Conservation (phyloP, 1,284 basidiomycete species). For the Gymnopus androsaceus region DNA sequence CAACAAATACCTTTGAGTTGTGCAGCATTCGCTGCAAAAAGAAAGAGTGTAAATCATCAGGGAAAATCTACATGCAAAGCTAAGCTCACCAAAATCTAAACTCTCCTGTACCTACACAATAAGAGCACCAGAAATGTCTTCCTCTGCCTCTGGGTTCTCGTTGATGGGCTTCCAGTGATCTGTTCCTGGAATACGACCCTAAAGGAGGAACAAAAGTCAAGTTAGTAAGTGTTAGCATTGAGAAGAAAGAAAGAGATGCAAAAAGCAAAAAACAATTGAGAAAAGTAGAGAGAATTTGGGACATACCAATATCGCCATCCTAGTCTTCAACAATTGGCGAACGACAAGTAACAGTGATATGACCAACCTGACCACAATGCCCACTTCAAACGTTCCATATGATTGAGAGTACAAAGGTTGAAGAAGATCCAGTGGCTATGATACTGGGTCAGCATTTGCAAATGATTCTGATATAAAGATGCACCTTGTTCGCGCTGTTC, state of each 20-base stretch:
- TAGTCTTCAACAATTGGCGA: constrained; percentile 75
- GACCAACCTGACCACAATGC: constrained; percentile 82
- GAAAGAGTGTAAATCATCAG: constrained; percentile 42
- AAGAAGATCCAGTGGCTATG: constrained; percentile 63
- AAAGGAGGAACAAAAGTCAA: constrained; percentile 9
- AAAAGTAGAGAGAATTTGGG: too few relatives aligned
- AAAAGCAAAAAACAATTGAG: too few relatives aligned
- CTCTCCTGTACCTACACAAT: constrained; percentile 83
- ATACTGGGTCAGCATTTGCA: too few relatives aligned
- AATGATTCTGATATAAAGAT: too few relatives aligned
- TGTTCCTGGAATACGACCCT: constrained; percentile 82
- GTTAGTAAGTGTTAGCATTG: background rate
- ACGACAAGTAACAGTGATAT: constrained; percentile 88
- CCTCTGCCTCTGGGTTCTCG: constrained; percentile 75
- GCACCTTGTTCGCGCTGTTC: too few relatives aligned
- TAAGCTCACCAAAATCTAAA: constrained; percentile 74
- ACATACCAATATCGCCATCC: constrained; percentile 52
- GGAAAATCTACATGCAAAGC: too few relatives aligned
- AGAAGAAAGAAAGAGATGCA: background rate
- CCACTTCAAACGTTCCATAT: constrained; percentile 78
- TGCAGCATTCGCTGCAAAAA: constrained; percentile 65
- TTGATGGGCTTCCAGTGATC: constrained; percentile 81
- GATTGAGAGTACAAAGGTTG: constrained; percentile 30
- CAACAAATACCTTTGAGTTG: constrained; percentile 86
- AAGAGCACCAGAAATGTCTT: constrained; percentile 76